Conservation (phyloP, 495 filamentous ascomycete genomes). For the Penicillium longicatenatum region DNA sequence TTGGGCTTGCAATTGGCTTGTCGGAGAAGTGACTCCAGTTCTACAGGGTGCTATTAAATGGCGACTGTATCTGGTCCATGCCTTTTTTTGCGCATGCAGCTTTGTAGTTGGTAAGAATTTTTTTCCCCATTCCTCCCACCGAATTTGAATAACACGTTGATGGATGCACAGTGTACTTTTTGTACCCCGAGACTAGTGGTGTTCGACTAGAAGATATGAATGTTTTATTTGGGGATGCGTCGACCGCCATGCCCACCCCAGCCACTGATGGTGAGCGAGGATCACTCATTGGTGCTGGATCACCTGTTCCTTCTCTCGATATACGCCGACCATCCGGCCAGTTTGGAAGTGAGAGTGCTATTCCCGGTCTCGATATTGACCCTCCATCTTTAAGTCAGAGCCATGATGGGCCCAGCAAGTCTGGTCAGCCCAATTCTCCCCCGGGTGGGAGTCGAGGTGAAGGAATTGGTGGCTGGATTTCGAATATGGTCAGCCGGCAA, state of each 20-base stretch:
- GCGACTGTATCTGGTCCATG: slow-evolving; percentile 92
- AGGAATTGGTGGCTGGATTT: slow-evolving; percentile 71
- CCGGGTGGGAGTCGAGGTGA: slow-evolving; percentile 43
- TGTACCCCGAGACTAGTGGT: slow-evolving; percentile 95
- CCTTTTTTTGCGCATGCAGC: slow-evolving; percentile 94
- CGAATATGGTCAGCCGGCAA: slow-evolving; percentile 59
- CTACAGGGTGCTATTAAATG: slow-evolving; percentile 88
- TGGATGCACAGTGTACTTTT: slow-evolving; percentile 74
- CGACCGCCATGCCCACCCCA: slow-evolving; percentile 73
- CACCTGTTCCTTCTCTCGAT: slow-evolving; percentile 78
- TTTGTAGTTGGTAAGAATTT: slow-evolving; percentile 85
- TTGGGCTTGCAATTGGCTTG: slow-evolving; percentile 98
- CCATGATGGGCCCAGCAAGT: slow-evolving; percentile 49
- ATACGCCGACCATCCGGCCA: slow-evolving; percentile 58
- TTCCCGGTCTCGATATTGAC: slow-evolving; percentile 73
- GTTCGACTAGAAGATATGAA: slow-evolving; percentile 97
- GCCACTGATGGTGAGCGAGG: slow-evolving; percentile 70
- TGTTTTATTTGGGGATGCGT: slow-evolving; percentile 83
- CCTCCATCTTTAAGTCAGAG: slow-evolving; percentile 55
- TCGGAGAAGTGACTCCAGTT: slow-evolving; percentile 91
- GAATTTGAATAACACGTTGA: not conserved
- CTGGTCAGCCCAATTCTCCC: slow-evolving; percentile 32
- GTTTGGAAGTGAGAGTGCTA: slow-evolving; percentile 59
- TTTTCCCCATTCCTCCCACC: not conserved
- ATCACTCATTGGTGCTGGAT: slow-evolving; percentile 68